Conservation (phyloP, 2,329 filamentous ascomycete genomes). For the Chalara sp. region DNA sequence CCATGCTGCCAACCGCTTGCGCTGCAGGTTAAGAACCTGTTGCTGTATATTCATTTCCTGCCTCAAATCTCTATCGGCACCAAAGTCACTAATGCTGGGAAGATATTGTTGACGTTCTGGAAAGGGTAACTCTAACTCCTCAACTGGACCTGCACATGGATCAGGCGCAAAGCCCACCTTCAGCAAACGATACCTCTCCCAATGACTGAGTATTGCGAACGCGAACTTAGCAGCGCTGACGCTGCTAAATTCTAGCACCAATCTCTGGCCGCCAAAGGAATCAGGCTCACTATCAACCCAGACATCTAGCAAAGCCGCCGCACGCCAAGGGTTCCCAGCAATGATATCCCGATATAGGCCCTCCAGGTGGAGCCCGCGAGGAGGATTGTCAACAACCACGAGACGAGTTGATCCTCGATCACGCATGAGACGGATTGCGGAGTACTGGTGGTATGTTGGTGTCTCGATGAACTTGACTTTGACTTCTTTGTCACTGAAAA, state of each 20-base stretch:
- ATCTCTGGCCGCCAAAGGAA: not conserved
- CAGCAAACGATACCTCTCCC: constrained; percentile 8
- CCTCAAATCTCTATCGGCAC: not conserved
- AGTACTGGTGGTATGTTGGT: constrained; percentile 16
- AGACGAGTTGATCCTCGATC: constrained; percentile 13
- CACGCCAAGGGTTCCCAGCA: constrained; percentile 2
- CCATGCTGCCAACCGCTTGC: not conserved
- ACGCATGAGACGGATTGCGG: not conserved
- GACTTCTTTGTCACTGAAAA: constrained; percentile 6
- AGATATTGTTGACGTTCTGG: too few relatives aligned
- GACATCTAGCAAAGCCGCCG: constrained; percentile 9
- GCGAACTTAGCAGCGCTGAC: constrained; percentile 12
- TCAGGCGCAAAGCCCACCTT: constrained; percentile 15
- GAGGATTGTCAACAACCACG: constrained; percentile 10
- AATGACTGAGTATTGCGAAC: constrained; percentile 10
- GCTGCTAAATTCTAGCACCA: constrained; percentile 20
- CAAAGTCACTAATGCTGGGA: not conserved
- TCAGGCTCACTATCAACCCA: constrained; percentile 11
- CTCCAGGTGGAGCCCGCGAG: constrained; percentile 3
- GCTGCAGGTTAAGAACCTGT: not conserved
- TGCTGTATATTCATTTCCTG: not conserved
- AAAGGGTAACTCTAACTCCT: constrained; percentile 13
- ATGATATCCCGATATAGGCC: constrained; percentile 7
- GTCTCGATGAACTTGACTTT: constrained; percentile 13
- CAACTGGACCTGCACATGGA: constrained; percentile 17